phyloP scores from a whole-genome alignment of 169 alveolate genomes.

The Plasmodium vinckei region DNA sequence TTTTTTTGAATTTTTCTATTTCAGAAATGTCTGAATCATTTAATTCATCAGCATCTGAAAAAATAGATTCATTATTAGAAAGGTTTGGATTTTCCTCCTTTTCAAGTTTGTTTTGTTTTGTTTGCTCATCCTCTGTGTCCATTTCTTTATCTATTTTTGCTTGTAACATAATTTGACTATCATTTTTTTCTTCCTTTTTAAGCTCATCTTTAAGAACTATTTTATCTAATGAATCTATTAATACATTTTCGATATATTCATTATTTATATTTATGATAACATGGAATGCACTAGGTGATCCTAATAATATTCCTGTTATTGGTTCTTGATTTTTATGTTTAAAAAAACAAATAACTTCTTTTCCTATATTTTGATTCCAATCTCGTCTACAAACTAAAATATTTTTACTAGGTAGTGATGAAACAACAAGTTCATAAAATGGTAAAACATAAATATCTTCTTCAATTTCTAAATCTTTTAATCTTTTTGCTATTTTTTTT shows the following conservation, averaged over 20 bases:
- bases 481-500: conserved; percentile 68
- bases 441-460: conserved; percentile 71
- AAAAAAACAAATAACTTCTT: conserved; percentile 77
- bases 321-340: conserved; percentile 68
- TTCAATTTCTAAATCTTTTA: conserved; percentile 66
- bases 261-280: conserved; percentile 69
- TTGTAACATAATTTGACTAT: background rate
- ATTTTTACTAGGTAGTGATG: conserved; percentile 38
- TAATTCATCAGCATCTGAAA: background rate
- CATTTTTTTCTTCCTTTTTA: background rate
- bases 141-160: conserved; percentile 12
- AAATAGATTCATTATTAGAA: no score
- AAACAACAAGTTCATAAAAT: conserved; percentile 34
- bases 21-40: conserved; percentile 17
- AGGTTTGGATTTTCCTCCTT: background rate
- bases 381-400: conserved; percentile 80
- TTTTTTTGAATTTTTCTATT: conserved; percentile 22
- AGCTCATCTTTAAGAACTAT: conserved; percentile 18
- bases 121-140: background rate
- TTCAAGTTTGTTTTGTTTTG: background rate
- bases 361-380: conserved; percentile 81
- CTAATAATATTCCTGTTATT: conserved; percentile 76
- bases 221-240: conserved; percentile 16
- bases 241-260: conserved; percentile 45
- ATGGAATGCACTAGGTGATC: conserved; percentile 81